Evolutionary conservation across 805 yeast genomes (phyloP).

Genomic region (Yarrowia sp.): DNA sequence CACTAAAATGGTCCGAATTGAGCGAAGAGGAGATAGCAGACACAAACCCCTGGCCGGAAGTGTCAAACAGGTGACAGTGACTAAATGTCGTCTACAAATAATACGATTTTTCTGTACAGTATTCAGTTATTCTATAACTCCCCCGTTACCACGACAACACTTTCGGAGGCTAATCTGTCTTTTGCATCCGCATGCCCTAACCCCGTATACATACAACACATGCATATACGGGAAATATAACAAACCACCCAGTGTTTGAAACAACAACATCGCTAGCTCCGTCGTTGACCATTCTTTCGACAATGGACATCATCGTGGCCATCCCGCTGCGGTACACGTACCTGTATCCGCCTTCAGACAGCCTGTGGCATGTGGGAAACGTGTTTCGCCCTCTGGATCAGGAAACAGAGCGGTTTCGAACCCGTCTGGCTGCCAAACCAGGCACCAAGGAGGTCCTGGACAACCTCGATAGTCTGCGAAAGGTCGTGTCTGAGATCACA

Average conservation of each 20-base stretch:
- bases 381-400: conserved; percentile 32
- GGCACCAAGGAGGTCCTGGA: conserved; percentile 39
- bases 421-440: conserved; percentile 31
- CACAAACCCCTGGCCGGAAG: no score
- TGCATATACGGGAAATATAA: conserved; percentile 9
- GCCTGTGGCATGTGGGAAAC: conserved; percentile 11
- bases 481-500: conserved; percentile 39
- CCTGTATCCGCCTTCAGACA: conserved; percentile 30
- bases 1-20: conserved; percentile 2
- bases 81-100: no score
- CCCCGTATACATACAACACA: conserved; percentile 6
- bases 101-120: no score
- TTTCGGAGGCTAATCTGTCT: no score
- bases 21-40: neutral
- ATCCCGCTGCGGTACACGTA: conserved; percentile 40
- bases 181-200: neutral
- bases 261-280: neutral
- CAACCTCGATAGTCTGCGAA: conserved; percentile 41
- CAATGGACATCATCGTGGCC: conserved; percentile 38
- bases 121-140: no score
- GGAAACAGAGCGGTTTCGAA: conserved; percentile 31
- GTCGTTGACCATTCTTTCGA: neutral
- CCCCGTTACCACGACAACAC: no score
- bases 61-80: no score
- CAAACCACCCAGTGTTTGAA: neutral